A percentile compares a stretch with the other conserved stretches of the same genome.
Evolutionary conservation across 2,329 filamentous ascomycete genomes (phyloP).

Genomic region (Macroventuria anomochaeta): DNA sequence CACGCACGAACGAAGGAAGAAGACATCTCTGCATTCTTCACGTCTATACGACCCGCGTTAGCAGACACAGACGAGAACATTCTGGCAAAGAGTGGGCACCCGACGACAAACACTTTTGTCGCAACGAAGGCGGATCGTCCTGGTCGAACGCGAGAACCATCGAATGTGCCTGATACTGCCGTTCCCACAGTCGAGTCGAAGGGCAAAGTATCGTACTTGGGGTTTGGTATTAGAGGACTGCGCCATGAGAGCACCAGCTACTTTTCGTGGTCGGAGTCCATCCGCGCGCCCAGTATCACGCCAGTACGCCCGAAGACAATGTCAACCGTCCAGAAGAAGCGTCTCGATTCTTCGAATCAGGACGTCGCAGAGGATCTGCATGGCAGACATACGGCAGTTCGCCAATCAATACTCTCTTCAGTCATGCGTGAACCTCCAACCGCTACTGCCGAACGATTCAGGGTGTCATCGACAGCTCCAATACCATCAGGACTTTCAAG

Average conservation of each 20-base stretch:
- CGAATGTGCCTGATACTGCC: slow-evolving; percentile 23
- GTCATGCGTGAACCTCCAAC: slow-evolving; percentile 12
- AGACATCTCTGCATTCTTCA: slow-evolving; percentile 57
- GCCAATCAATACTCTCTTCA: slow-evolving; percentile 14
- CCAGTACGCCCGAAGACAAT: slow-evolving; percentile 14
- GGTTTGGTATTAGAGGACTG: slow-evolving; percentile 46
- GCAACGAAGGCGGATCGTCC: slow-evolving; percentile 9
- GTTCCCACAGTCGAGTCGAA: slow-evolving; percentile 43
- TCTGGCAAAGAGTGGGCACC: slow-evolving; percentile 19
- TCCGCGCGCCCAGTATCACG: slow-evolving; percentile 27
- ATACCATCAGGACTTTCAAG: slow-evolving; percentile 25
- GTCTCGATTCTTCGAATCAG: slow-evolving; percentile 13
- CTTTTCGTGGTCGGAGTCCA: slow-evolving; percentile 54
- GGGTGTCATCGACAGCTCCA: slow-evolving; percentile 28
- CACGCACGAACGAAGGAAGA: slow-evolving; percentile 44
- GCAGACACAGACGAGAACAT: slow-evolving; percentile 33
- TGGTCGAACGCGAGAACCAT: slow-evolving; percentile 14
- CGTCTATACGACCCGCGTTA: slow-evolving; percentile 35
- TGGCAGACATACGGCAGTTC: slow-evolving; percentile 9
- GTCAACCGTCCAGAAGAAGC: slow-evolving; percentile 17
- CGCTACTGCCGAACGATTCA: slow-evolving; percentile 19
- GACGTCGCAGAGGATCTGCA: not conserved
- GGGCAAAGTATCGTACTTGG: slow-evolving; percentile 45
- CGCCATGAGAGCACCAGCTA: slow-evolving; percentile 42
- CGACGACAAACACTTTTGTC: not conserved